Evolutionary conservation across 495 filamentous ascomycete genomes (phyloP).

Genomic region (Hypoxylon crocopeplum): DNA sequence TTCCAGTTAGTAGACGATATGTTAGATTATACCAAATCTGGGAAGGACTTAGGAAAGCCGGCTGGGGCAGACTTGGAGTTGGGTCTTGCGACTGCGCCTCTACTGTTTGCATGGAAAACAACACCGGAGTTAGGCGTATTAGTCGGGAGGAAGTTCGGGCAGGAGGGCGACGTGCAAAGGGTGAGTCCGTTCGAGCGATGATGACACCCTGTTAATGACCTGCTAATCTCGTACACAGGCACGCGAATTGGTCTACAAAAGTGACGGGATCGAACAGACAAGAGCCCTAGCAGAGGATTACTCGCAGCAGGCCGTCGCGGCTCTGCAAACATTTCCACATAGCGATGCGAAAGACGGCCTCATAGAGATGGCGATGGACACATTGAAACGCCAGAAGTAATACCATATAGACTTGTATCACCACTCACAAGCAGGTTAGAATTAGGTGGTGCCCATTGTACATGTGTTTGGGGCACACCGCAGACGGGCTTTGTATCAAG

Average conservation of each 20-base stretch:
- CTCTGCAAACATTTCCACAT: constrained; percentile 82
- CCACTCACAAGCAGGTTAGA: constrained; percentile 3
- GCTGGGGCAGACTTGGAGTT: constrained; percentile 93
- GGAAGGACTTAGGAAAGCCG: constrained; percentile 87
- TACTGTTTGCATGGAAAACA: constrained; percentile 95
- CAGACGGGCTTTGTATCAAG: constrained; percentile 6
- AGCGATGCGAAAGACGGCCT: constrained; percentile 91
- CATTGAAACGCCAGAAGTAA: constrained; percentile 86
- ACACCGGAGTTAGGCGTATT: constrained; percentile 83
- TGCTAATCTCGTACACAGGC: constrained; percentile 61
- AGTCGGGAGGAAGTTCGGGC: constrained; percentile 87
- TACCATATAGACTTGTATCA: constrained; percentile 23
- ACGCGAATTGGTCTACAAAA: constrained; percentile 78
- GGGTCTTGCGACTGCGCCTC: constrained; percentile 91
- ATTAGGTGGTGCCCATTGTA: constrained; percentile 9
- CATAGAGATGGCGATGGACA: constrained; percentile 92
- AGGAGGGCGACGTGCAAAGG: constrained; percentile 81
- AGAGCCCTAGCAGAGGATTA: constrained; percentile 88
- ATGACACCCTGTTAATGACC: not conserved
- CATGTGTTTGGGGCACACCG: constrained; percentile 4
- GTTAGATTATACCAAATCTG: constrained; percentile 92
- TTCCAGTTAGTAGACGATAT: constrained; percentile 99
- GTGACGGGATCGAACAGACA: constrained; percentile 89
- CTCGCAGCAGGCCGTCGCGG: constrained; percentile 82
- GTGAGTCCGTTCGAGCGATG: constrained; percentile 56